Evolutionary conservation across 2,329 filamentous ascomycete genomes (phyloP), one percentile per base, ranked within the genome.

Genomic region (Myriosclerotinia duriaeana): DNA sequence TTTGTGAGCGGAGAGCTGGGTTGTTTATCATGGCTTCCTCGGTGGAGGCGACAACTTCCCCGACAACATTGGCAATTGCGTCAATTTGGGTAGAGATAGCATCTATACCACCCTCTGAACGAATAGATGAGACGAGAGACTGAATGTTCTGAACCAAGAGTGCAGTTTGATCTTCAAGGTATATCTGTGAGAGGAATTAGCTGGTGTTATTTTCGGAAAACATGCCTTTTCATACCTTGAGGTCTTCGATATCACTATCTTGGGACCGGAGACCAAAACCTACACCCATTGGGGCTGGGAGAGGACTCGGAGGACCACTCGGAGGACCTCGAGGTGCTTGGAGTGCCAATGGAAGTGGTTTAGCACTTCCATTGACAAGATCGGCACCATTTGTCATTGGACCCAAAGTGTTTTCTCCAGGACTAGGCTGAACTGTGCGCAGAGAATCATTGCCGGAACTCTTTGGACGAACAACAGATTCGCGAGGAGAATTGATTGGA

Each of bases 131-230:
- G 56, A 96, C 91, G 9, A 96, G 84, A n/a, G 87, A 85, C 78
- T 95, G 91, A 70, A 96, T 93, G 54, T 87, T 90, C 71, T 92
- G 87, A 36, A 95, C 89, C 67, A 96, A 83, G 3, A 87, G 80
- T 61, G 91, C 90, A 14, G 90, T 93, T 76, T 95, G 91, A 74
- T 93, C 90, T 75, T 95, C 90, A 46, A 96, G 85, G 75, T 92
- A 93, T 68, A 91, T 85, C 86, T 90, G 62, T 46, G 66, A 40
- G 53, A 54, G 54, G 71, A 64, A 73, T 74, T 70, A 74, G 69
- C 59, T 64, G 52, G 42, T 62, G 30, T 53, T 38, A 15, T 30
- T 53, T n/a, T 34, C 44, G 9, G 8, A 14, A 53, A 30, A 12
- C 8, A 22, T 38, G 15, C 53, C 14, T 12, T 54, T 74, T 42